Conservation (phyloP, 2,329 filamentous ascomycete species). For the Xylaria sp. region DNA sequence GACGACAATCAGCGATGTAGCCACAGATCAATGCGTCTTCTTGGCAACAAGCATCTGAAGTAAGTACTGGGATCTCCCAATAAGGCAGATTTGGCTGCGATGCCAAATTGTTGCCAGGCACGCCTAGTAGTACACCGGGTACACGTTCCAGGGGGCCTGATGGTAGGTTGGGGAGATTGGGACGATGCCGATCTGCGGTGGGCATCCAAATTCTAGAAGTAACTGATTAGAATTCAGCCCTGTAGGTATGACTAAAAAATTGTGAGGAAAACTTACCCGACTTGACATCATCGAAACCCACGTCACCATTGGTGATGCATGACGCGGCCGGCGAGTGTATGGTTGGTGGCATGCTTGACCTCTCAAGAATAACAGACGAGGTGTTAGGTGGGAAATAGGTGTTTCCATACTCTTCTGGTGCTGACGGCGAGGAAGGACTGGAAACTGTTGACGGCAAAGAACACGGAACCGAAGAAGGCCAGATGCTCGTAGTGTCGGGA, state of each 20-base stretch:
- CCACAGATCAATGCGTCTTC: constrained; percentile 52
- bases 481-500: constrained; percentile 59
- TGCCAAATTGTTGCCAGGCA: constrained; percentile 43
- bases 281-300: constrained; percentile 52
- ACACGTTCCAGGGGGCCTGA: constrained; percentile 52
- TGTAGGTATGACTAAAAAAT: constrained; percentile 32
- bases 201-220: constrained; percentile 50
- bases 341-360: constrained; percentile 45
- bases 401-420: constrained; percentile 59
- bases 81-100: constrained; percentile 32
- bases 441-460: constrained; percentile 62
- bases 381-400: constrained; percentile 63
- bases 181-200: constrained; percentile 48
- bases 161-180: constrained; percentile 51
- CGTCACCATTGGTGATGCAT: constrained; percentile 48
- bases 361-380: constrained; percentile 57
- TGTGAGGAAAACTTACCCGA: constrained; percentile 46
- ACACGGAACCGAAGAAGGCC: constrained; percentile 58
- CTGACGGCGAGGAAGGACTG: constrained; percentile 63
- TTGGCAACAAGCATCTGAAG: constrained; percentile 47
- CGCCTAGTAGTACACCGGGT: constrained; percentile 52
- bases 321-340: constrained; percentile 50
- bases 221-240: constrained; percentile 45
- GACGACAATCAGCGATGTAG: constrained; percentile 53
- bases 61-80: constrained; percentile 53